Conservation (phyloP, 192 early-diverging fungal species). For the Gryganskiella cystojenkinii region DNA sequence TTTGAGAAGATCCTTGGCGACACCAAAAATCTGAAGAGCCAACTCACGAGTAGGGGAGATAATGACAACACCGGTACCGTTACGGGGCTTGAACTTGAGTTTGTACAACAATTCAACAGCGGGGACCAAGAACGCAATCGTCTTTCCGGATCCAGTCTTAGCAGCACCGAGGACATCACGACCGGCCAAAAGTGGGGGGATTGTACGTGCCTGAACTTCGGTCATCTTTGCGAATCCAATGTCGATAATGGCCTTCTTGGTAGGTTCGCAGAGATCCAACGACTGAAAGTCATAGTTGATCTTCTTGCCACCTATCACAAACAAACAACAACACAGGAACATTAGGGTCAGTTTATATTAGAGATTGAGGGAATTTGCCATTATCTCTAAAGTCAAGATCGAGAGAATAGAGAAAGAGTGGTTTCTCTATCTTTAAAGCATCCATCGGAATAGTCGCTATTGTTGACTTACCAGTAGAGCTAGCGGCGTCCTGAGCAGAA, state of each 20-base stretch:
- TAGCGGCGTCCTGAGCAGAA: constrained; percentile 37
- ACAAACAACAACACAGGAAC: background rate
- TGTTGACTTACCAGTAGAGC: constrained; percentile 4
- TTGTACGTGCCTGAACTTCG: constrained; percentile 95
- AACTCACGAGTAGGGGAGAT: constrained; percentile 99
- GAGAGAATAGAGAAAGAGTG: too few relatives aligned
- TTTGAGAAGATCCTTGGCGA: constrained; percentile 94
- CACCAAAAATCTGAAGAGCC: constrained; percentile 98
- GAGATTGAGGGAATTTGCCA: too few relatives aligned
- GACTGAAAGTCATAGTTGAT: constrained; percentile 75
- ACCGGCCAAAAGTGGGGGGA: constrained; percentile 95
- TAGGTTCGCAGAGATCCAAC: constrained; percentile 83
- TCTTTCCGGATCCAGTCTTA: constrained; percentile 98
- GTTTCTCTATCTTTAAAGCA: too few relatives aligned
- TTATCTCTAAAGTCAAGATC: too few relatives aligned
- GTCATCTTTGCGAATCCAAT: constrained; percentile 97
- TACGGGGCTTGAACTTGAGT: constrained; percentile 96
- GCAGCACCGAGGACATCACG: constrained; percentile 98
- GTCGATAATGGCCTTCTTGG: constrained; percentile 85
- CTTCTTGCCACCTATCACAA: constrained; percentile 30
- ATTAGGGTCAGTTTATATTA: too few relatives aligned
- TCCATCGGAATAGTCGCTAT: too few relatives aligned
- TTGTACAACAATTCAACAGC: constrained; percentile 90
- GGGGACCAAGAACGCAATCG: constrained; percentile 96
- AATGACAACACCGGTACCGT: constrained; percentile 93